These are phyloP conservation scores for Lentinula edodes DNA, from an alignment of 768 basidiomycete genomes.

Conservation along the genomic window DNA sequence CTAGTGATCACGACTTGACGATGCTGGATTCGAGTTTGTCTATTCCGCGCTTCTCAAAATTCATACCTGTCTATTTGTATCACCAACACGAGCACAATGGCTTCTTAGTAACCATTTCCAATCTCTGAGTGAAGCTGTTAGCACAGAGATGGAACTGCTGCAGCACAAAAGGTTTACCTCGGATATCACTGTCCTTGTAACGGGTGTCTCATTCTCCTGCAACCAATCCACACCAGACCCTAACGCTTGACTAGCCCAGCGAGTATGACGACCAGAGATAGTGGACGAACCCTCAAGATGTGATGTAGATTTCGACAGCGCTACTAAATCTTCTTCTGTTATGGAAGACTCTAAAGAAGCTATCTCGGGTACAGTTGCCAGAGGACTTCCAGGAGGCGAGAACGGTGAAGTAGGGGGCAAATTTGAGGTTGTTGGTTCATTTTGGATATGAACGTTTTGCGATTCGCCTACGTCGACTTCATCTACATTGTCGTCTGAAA, in stretches of 20 bases:
- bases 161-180: conserved; percentile 49
- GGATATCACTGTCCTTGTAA: conserved; percentile 58
- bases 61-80: conserved; percentile 1
- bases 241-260: conserved; percentile 26
- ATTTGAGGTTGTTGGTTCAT: conserved; percentile 24
- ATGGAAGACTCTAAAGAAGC: conserved; percentile 47
- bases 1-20: too few relatives aligned
- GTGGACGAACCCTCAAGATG: conserved; percentile 50
- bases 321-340: conserved; percentile 65
- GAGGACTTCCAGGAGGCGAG: conserved; percentile 56
- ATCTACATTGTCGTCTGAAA: conserved; percentile 44
- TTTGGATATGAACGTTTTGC: background rate
- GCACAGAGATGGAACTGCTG: background rate
- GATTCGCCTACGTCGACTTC: conserved; percentile 64
- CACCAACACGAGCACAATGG: conserved; percentile 75
- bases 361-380: conserved; percentile 53
- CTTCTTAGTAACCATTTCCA: conserved; percentile 65
- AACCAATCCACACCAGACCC: conserved; percentile 40
- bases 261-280: conserved; percentile 21
- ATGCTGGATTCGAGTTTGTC: background rate
- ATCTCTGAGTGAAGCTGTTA: conserved; percentile 39
- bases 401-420: conserved; percentile 36
- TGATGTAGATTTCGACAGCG: conserved; percentile 73
- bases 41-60: background rate
- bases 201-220: conserved; percentile 29